Base-by-base conservation (phyloP, 2,329 filamentous ascomycete genomes). In the Penicillium vulpinum region DNA sequence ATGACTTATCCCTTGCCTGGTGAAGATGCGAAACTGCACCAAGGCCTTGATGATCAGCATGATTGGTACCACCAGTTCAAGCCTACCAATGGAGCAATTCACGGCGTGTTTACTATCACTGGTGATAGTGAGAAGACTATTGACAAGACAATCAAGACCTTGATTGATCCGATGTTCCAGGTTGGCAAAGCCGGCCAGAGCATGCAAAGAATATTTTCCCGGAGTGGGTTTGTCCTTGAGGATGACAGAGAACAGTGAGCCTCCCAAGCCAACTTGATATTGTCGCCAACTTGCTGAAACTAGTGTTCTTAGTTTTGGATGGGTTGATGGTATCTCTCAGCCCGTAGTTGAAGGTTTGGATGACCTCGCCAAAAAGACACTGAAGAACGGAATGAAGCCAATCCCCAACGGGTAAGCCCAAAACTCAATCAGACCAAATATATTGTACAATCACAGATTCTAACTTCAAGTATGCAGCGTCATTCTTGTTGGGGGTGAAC, bases 241-340 rank as follows among this genome's bases (percentile, higher is more conserved):
- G 26, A 53, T 24, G 57, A 50, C 13, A 31, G 24, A 21, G 54
- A 59, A 36, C 36, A 38, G 47, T 38, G n/a, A 50, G 22, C 4
- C 29, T 24, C 6, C 9, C 9, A 9, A 28, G 26, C 26, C 9
- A n/a, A n/a, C n/a, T n/a, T n/a, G n/a, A n/a, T n/a, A n/a, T n/a
- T n/a, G n/a, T 28, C 9, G 9, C 3, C 26, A 28, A 6, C 7
- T 28, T 8, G 26, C 4, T 28, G 26, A 5, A 28, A 1, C 50
- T 60, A 45, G 51, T 10, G 4, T 1, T 21, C 13, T 31, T 29
- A 75, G 73, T 63, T 80, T 80, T 56, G 78, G 77, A 2, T 80
- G 74, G 57, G 57, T 71, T 24, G 77, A 80, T 60, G 76, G 73
- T 7, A 64, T 80, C 38, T 76, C 75, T 2, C 73, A 79, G 54